A percentile compares a stretch with the other conserved stretches of the same genome.
These are phyloP conservation scores for Apium graveolens DNA, from an alignment of 129 eudicot species.

Conservation along the genomic window DNA sequence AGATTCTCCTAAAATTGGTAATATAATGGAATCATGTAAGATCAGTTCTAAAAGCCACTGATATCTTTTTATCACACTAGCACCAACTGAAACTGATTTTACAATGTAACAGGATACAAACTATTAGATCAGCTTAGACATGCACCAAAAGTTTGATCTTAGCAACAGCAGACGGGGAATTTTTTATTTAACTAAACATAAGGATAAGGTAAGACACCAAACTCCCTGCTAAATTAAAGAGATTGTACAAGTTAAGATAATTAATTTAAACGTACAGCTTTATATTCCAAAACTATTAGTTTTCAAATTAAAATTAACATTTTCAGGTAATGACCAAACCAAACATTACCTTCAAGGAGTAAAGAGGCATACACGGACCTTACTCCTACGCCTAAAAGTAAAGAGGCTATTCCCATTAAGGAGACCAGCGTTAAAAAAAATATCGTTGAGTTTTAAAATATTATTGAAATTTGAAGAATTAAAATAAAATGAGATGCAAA, in stretches of 20 bases:
- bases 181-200: not conserved
- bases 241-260: not conserved
- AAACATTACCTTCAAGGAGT: not conserved
- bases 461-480: not conserved
- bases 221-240: not conserved
- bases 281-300: not conserved
- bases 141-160: not conserved
- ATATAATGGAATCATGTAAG: slow-evolving; percentile 8
- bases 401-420: not conserved
- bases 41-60: not conserved
- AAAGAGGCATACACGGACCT: not conserved
- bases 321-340: slow-evolving; percentile 2
- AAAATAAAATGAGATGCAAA: not conserved
- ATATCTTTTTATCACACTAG: not conserved
- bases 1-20: slow-evolving; percentile 57
- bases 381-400: not conserved
- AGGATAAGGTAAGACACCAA: not conserved
- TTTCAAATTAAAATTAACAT: not conserved
- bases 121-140: not conserved
- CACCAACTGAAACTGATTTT: not conserved
- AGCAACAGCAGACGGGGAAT: not conserved
- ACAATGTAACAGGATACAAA: not conserved
- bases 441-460: not conserved
- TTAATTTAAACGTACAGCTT: not conserved
- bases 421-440: not conserved